phyloP scores from a whole-genome alignment of 1,284 basidiomycete genomes.

The Apiotrichum siamense region DNA sequence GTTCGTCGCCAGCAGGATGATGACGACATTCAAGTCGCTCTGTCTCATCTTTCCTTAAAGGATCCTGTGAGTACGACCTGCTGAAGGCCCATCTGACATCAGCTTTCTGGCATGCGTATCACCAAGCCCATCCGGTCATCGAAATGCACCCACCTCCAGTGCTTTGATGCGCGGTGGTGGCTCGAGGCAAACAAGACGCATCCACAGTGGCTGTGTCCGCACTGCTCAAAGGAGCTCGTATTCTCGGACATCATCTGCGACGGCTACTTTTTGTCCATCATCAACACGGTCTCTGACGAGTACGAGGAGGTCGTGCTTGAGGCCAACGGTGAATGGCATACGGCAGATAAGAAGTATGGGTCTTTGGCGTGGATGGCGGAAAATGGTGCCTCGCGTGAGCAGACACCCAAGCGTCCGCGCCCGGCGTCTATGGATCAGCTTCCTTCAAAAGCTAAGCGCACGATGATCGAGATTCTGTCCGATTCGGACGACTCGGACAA shows the following conservation, averaged over 20 bases:
- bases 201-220: conserved; percentile 94
- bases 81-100: conserved; percentile 13
- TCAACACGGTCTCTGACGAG: conserved; percentile 54
- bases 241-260: conserved; percentile 82
- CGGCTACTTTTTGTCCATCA: conserved; percentile 50
- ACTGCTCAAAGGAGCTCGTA: conserved; percentile 75
- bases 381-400: conserved; percentile 3
- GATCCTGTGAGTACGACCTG: conserved; percentile 65
- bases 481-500: conserved; percentile 65
- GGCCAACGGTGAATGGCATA: conserved; percentile 92
- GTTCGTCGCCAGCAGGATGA: conserved; percentile 64
- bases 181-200: conserved; percentile 93
- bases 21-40: conserved; percentile 80
- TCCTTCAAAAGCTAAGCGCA: conserved; percentile 26
- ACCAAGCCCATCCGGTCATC: conserved; percentile 75
- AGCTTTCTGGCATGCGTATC: conserved; percentile 87
- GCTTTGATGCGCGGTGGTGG: conserved; percentile 94
- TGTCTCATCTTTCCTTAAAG: conserved; percentile 80
- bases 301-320: conserved; percentile 91
- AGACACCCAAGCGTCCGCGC: conserved; percentile 6
- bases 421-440: not conserved
- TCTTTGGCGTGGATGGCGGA: conserved; percentile 60
- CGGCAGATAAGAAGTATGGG: conserved; percentile 73
- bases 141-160: conserved; percentile 83
- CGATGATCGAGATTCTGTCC: conserved; percentile 64